Base-by-base conservation (phyloP, 1,139 yeast species). In the Candida neerlandica region DNA sequence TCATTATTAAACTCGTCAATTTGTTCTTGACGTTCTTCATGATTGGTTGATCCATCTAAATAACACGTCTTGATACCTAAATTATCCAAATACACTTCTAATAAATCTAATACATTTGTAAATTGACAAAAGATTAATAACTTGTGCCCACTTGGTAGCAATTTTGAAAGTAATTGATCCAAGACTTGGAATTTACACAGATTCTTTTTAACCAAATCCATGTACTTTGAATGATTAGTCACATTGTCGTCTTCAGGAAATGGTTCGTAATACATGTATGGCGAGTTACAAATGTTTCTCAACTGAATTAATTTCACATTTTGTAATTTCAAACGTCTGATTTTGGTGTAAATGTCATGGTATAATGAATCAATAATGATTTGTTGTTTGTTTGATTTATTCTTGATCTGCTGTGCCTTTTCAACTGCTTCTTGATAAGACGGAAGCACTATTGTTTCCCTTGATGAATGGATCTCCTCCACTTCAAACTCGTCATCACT, bases 71-170 rank as follows among this genome's bases (percentile, higher is more conserved):
- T 61, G 51, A 82, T 67, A 2, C 56, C 58, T 41, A 79, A 72
- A 47, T 50, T 59, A 5, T 48, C 45, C 33, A 73, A 64, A 84
- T 91, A 92, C 59, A 87, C 91, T 54, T 85, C 83, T 1, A 91
- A 63, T 18, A 92, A 67, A 59, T 92, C 96, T 32, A 92, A 72
- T 80, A 87, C 84, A 41, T 75, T 78, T 1, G 96, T 85, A 65
- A 92, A 91, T 63, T 92, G 98, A 0, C 94, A 83, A 63, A 92
- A 92, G 0, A 92, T 82, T 47, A 92, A 73, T 0, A 89, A 77
- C 60, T 88, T 89, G 64, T 89, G 96, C 4, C 75, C 75, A 1
- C 58, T 55, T 3, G 70, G 59, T 1, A 85, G 54, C 23, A 91
- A 66, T 15, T 66, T 68, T 0, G 78, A 73, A 2, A 86, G 67